phyloP scores from a whole-genome alignment of 2,329 filamentous ascomycete genomes.

The Myriosclerotinia curreyana region DNA sequence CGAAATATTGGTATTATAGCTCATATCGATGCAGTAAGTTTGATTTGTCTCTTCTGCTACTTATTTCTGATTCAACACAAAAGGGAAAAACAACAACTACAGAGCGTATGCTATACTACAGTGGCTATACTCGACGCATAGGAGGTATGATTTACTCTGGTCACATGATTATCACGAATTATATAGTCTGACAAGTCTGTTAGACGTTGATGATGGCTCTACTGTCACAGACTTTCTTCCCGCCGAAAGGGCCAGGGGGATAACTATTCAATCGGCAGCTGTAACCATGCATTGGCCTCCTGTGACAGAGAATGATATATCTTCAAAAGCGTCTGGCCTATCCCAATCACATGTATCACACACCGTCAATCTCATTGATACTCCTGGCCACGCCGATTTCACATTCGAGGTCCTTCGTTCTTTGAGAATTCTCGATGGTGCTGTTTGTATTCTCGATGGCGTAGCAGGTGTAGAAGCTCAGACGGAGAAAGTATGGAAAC shows the following conservation, averaged over 20 bases:
- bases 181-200: constrained; percentile 11
- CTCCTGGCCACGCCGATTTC: constrained; percentile 94
- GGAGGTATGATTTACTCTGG: constrained; percentile 52
- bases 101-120: constrained; percentile 98
- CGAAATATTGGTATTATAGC: constrained; percentile 98
- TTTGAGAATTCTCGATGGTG: constrained; percentile 80
- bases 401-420: constrained; percentile 95
- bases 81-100: constrained; percentile 96
- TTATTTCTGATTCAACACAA: constrained; percentile 20
- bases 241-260: constrained; percentile 84
- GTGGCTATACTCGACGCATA: constrained; percentile 80
- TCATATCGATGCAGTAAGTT: constrained; percentile 81
- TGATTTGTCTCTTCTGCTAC: not conserved
- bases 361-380: constrained; percentile 90
- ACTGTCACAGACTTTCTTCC: constrained; percentile 97
- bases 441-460: constrained; percentile 88
- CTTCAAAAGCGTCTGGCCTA: constrained; percentile 39
- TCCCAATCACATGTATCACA: constrained; percentile 56
- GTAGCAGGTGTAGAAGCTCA: constrained; percentile 95
- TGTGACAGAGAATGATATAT: constrained; percentile 30
- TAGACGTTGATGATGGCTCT: constrained; percentile 91
- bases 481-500: constrained; percentile 93
- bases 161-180: constrained; percentile 5
- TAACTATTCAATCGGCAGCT: constrained; percentile 96
- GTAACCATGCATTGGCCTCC: constrained; percentile 94